These are phyloP conservation scores for Pythium graminicola DNA, from an alignment of 352 stramenopile species.

Conservation along the genomic window DNA sequence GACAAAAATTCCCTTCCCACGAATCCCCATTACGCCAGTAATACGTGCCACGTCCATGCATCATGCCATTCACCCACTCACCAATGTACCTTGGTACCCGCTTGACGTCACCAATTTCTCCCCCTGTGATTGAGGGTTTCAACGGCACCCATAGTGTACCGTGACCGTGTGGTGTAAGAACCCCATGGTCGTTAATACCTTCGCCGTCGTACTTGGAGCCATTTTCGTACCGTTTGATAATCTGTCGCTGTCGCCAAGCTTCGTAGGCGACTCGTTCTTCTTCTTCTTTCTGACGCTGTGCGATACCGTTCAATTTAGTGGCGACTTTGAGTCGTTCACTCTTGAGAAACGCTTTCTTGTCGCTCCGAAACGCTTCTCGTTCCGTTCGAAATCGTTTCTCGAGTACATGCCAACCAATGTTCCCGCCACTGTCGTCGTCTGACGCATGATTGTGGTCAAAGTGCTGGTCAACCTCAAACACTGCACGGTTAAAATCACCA, in stretches of 20 bases:
- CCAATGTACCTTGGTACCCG: slow-evolving; percentile 41
- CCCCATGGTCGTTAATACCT: slow-evolving; percentile 31
- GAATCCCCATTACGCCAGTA: slow-evolving; percentile 49
- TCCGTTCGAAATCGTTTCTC: slow-evolving; percentile 41
- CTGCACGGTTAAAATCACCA: slow-evolving; percentile 34
- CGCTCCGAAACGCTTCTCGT: slow-evolving; percentile 35
- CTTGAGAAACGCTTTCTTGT: slow-evolving; percentile 42
- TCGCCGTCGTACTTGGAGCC: slow-evolving; percentile 68
- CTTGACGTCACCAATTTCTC: slow-evolving; percentile 36
- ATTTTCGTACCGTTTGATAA: slow-evolving; percentile 55
- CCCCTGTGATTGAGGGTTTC: slow-evolving; percentile 16
- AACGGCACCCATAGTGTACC: slow-evolving; percentile 51
- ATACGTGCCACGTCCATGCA: slow-evolving; percentile 52
- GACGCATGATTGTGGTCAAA: slow-evolving; percentile 14
- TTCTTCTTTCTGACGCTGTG: slow-evolving; percentile 23
- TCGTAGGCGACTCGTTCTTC: slow-evolving; percentile 28
- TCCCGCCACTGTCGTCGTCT: background rate
- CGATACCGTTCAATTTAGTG: slow-evolving; percentile 31
- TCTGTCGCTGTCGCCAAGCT: slow-evolving; percentile 39
- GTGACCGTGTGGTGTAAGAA: slow-evolving; percentile 46
- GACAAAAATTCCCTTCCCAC: slow-evolving; percentile 53
- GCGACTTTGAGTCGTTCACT: slow-evolving; percentile 34
- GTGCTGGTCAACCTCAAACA: slow-evolving; percentile 44
- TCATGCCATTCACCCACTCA: slow-evolving; percentile 49
- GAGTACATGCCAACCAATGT: slow-evolving; percentile 24